These are phyloP conservation scores for Fusarium sarcochroum DNA, from an alignment of 2,329 filamentous ascomycete species.

Conservation along the genomic window DNA sequence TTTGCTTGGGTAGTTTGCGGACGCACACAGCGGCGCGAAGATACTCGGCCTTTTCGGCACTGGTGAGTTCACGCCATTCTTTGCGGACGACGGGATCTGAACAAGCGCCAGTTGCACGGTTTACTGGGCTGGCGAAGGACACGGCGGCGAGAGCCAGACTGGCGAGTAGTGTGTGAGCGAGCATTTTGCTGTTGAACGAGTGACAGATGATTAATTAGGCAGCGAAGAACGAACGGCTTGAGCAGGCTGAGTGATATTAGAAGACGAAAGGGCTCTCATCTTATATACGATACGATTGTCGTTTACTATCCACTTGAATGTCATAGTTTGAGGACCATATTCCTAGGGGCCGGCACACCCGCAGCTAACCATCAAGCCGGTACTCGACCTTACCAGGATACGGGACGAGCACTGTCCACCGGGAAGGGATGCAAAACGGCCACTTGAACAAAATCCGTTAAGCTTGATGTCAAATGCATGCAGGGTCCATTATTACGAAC, in stretches of 20 bases:
- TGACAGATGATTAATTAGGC: neutral
- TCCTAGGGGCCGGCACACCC: neutral
- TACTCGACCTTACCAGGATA: neutral
- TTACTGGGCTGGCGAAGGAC: neutral
- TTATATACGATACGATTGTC: neutral
- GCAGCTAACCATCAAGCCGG: neutral
- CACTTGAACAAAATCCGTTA: neutral
- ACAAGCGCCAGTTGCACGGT: neutral
- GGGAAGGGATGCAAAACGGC: rapidly evolving
- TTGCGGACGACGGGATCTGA: constrained; percentile 13
- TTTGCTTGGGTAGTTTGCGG: constrained; percentile 17
- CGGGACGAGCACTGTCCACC: neutral
- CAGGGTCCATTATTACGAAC: constrained; percentile 9
- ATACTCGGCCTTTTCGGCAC: constrained; percentile 16
- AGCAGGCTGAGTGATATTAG: neutral
- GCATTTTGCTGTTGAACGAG: constrained; percentile 10
- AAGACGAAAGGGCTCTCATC: rapidly evolving
- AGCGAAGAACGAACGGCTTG: constrained; percentile 4
- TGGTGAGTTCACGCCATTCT: constrained; percentile 30
- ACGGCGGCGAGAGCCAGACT: constrained; percentile 4
- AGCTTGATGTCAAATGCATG: neutral
- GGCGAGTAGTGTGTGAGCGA: constrained; percentile 1
- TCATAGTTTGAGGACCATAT: neutral
- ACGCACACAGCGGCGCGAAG: constrained; percentile 22
- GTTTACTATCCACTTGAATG: neutral